Conservation (phyloP, 768 basidiomycete genomes). For the Termitomyces sp. region DNA sequence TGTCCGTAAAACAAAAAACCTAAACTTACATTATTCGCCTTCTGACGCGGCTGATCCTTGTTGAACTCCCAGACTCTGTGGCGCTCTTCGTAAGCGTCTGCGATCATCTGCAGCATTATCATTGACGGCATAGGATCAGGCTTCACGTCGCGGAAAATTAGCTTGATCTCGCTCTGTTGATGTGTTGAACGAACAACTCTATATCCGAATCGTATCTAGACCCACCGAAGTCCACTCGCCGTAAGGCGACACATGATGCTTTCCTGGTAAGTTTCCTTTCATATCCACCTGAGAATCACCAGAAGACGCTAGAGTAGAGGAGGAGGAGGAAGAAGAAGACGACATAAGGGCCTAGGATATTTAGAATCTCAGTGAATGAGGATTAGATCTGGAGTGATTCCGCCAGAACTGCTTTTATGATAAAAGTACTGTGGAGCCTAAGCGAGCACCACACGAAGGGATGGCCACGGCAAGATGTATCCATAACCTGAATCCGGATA, state of each 20-base stretch:
- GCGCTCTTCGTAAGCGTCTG: conserved; percentile 15
- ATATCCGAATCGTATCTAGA: background rate
- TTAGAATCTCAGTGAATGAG: background rate
- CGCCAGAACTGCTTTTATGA: background rate
- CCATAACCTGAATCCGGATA: background rate
- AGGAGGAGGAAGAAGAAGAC: background rate
- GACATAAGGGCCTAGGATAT: background rate
- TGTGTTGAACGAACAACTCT: background rate
- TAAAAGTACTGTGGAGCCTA: background rate
- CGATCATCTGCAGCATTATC: conserved; percentile 16
- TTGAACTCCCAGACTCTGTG: conserved; percentile 12
- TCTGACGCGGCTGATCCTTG: background rate
- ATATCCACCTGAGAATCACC: background rate
- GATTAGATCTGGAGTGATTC: background rate
- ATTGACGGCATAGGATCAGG: conserved; percentile 8
- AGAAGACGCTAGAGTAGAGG: background rate
- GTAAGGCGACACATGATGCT: background rate
- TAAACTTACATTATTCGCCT: conserved; percentile 8
- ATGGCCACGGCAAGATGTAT: background rate
- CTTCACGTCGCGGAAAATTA: background rate
- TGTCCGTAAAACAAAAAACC: too few relatives aligned
- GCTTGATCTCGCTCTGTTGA: background rate
- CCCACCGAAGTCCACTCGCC: conserved; percentile 3
- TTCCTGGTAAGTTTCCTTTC: background rate
- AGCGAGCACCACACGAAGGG: background rate